phyloP scores from a whole-genome alignment of 495 filamentous ascomycete species.

The Aspergillus nidulans region DNA sequence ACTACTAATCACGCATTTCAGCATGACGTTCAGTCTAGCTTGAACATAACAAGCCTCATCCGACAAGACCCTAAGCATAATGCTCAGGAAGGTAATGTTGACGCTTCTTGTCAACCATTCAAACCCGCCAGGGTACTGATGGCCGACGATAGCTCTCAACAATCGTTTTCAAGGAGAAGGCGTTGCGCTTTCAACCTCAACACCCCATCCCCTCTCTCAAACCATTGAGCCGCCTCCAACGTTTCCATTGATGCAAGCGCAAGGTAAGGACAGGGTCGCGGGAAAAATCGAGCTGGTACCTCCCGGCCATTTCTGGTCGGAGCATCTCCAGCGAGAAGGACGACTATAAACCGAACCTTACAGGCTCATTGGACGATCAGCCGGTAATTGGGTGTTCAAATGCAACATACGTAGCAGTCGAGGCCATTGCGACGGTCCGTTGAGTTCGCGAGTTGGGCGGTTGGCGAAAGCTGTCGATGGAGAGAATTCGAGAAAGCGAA shows the following conservation, averaged over 20 bases:
- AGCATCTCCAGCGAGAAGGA: slow-evolving; percentile 70
- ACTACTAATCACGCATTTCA: slow-evolving; percentile 34
- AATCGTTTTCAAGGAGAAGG: slow-evolving; percentile 83
- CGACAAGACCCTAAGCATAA: slow-evolving; percentile 73
- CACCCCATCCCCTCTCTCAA: slow-evolving; percentile 59
- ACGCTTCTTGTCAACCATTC: slow-evolving; percentile 33
- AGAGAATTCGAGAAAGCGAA: slow-evolving; percentile 29
- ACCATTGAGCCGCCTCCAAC: slow-evolving; percentile 41
- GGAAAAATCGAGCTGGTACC: slow-evolving; percentile 82
- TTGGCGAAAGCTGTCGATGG: slow-evolving; percentile 38
- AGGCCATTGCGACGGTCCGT: slow-evolving; percentile 46
- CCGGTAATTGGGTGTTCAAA: slow-evolving; percentile 33
- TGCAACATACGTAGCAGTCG: slow-evolving; percentile 60
- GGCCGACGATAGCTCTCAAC: slow-evolving; percentile 50
- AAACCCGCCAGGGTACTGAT: slow-evolving; percentile 7
- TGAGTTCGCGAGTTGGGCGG: slow-evolving; percentile 39
- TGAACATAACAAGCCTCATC: slow-evolving; percentile 48
- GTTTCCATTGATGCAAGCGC: slow-evolving; percentile 24
- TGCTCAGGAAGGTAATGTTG: slow-evolving; percentile 54
- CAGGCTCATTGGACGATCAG: slow-evolving; percentile 45
- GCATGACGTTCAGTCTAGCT: slow-evolving; percentile 19
- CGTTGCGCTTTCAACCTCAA: slow-evolving; percentile 66
- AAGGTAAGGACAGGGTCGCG: slow-evolving; percentile 39
- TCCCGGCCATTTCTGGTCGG: slow-evolving; percentile 38
- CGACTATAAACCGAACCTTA: slow-evolving; percentile 62